Evolutionary conservation across 495 filamentous ascomycete species (phyloP), one percentile per base, ranked within the genome.

Genomic region (Alectoria sarmentosa): DNA sequence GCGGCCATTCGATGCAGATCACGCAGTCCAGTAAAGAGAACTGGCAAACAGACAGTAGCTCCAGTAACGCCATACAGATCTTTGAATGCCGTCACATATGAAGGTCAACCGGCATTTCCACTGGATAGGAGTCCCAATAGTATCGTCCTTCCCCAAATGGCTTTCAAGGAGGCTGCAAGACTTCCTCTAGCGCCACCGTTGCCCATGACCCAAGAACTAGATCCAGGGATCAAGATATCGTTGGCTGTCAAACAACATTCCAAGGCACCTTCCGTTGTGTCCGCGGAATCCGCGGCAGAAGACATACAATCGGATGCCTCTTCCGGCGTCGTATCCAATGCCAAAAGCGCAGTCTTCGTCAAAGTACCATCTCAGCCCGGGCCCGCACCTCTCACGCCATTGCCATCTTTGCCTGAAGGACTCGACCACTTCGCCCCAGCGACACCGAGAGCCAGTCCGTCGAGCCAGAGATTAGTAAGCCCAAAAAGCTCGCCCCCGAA

Each of bases 351-450:
- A 15, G 60, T 52, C 34, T 30, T 68, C 42, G 52, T 66, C 38
- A 54, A 42, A 23, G 52, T 42, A 44, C 72, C 71, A 41, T 68
- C 74, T 21, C 71, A 66, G 48, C 74, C 76, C 34, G 75, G 75
- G 11, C 76, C 76, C 32, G 74, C 76, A 15, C 76, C 76, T 26
- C 77, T 70, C 23, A 70, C 69, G 65, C 70, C 70, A 21, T 54
- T 78, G n/a, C 76, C 76, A 34, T 73, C 76, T 32, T 65, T 78
- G 54, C 76, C 76, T 23, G 73, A 73, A 65, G 69, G 67, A 17
- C 70, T 70, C 23, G 52, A 55, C 52, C 34, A 21, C 30, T 66
- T 69, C 56, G 38, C 61, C 21, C 55, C 67, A 19, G 28, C 36
- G 41, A 63, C 64, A 36, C 63, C 41, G 14, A 32, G 48, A 57